Evolutionary conservation across 2,329 filamentous ascomycete genomes (phyloP).

Genomic region (Phyllosticta citriasiana): DNA sequence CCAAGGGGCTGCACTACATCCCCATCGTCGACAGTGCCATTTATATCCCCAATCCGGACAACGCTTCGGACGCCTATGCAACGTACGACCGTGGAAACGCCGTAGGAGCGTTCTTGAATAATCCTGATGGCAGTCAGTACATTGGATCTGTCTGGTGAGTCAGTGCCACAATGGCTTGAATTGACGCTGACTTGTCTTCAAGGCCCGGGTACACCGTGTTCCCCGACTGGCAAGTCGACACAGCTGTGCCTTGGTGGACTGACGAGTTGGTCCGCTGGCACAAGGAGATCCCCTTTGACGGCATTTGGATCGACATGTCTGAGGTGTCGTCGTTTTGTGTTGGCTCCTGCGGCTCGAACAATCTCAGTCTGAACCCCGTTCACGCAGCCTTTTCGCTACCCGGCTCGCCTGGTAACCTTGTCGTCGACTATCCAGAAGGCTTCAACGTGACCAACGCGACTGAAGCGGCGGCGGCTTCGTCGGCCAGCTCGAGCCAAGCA

Average conservation of each 20-base stretch:
- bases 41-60: conserved; percentile 62
- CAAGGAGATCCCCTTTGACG: conserved; percentile 44
- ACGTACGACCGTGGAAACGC: conserved; percentile 42
- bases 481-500: conserved; percentile 43
- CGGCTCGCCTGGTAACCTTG: conserved; percentile 51
- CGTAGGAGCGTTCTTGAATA: conserved; percentile 41
- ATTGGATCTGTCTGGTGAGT: conserved; percentile 43
- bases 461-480: conserved; percentile 51
- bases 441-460: conserved; percentile 61
- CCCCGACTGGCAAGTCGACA: conserved; percentile 50
- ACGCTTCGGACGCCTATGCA: conserved; percentile 49
- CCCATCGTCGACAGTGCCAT: conserved; percentile 56
- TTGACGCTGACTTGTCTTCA: neutral
- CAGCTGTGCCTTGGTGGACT: conserved; percentile 50
- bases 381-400: conserved; percentile 57
- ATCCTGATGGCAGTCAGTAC: conserved; percentile 45
- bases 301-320: conserved; percentile 49
- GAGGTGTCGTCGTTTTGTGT: conserved; percentile 57
- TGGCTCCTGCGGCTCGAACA: conserved; percentile 59
- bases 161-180: neutral
- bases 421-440: conserved; percentile 56
- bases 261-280: conserved; percentile 43
- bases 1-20: conserved; percentile 47
- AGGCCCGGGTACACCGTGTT: conserved; percentile 49
- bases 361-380: conserved; percentile 56